These are phyloP conservation scores for Periconia macrospinosa DNA, from an alignment of 2,329 filamentous ascomycete genomes.

Conservation along the genomic window DNA sequence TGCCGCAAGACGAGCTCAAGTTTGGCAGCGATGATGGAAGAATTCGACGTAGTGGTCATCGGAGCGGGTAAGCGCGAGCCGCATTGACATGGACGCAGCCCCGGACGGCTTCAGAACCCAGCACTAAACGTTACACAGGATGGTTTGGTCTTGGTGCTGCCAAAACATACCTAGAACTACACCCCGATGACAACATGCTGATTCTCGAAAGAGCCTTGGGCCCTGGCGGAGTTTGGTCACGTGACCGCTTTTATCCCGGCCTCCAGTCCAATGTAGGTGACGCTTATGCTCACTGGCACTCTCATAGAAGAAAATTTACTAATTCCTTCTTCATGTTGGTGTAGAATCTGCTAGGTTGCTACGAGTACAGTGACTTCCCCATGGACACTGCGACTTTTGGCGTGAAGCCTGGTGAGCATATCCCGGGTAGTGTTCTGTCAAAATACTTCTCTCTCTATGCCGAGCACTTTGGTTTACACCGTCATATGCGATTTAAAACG, in stretches of 20 bases:
- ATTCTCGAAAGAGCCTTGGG: slow-evolving; percentile 48
- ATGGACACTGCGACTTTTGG: slow-evolving; percentile 30
- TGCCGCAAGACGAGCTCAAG: background rate
- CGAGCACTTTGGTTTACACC: slow-evolving; percentile 50
- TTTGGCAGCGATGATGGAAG: slow-evolving; percentile 1
- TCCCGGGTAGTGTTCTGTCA: slow-evolving; percentile 45
- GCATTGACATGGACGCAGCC: background rate
- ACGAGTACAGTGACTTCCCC: slow-evolving; percentile 44
- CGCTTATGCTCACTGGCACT: too few relatives aligned
- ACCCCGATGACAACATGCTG: slow-evolving; percentile 45
- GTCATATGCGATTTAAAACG: slow-evolving; percentile 55
- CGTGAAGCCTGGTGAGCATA: slow-evolving; percentile 52
- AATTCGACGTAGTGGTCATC: slow-evolving; percentile 29
- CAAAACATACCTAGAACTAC: slow-evolving; percentile 52
- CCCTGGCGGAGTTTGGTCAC: slow-evolving; percentile 49
- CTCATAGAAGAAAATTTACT: too few relatives aligned
- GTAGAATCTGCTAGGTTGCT: slow-evolving; percentile 43
- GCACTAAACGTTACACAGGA: slow-evolving; percentile 11
- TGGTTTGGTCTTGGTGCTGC: slow-evolving; percentile 51
- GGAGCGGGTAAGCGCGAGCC: slow-evolving; percentile 24
- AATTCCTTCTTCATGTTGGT: too few relatives aligned
- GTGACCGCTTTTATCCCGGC: slow-evolving; percentile 47
- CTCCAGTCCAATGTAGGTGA: slow-evolving; percentile 42
- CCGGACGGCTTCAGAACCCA: too few relatives aligned
- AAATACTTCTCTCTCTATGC: slow-evolving; percentile 54